A percentile compares a stretch with the other conserved stretches of the same genome.
phyloP scores from a whole-genome alignment of 2,329 filamentous ascomycete genomes.

The Exophiala calicioides region DNA sequence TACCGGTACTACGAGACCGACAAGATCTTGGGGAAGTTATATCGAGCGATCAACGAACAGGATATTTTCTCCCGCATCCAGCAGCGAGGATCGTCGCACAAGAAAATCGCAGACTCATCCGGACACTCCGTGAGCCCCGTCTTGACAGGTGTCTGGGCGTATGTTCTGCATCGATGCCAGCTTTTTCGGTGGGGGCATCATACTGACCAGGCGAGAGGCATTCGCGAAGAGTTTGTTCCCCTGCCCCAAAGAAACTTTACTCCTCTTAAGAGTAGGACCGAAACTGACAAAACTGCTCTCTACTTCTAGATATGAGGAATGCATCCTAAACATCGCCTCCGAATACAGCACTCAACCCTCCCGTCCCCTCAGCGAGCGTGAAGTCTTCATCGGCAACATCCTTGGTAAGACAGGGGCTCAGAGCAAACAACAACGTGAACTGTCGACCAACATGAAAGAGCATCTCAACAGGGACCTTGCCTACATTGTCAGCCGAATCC shows the following conservation, averaged over 20 bases:
- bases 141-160: conserved; percentile 32
- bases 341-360: conserved; percentile 44
- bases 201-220: conserved; percentile 22
- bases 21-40: conserved; percentile 70
- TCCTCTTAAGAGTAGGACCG: too few species aligned
- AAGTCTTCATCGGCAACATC: conserved; percentile 61
- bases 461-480: conserved; percentile 44
- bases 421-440: conserved; percentile 43
- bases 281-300: not conserved
- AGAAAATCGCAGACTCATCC: not conserved
- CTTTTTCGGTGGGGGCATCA: conserved; percentile 19
- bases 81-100: conserved; percentile 30
- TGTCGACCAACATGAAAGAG: conserved; percentile 46
- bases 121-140: conserved; percentile 10
- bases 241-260: too few species aligned
- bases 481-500: conserved; percentile 47
- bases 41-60: conserved; percentile 71
- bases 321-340: conserved; percentile 52
- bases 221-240: conserved; percentile 21
- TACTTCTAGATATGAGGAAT: conserved; percentile 54
- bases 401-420: conserved; percentile 51
- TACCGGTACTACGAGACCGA: conserved; percentile 65
- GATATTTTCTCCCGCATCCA: conserved; percentile 64
- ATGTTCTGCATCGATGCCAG: conserved; percentile 26
- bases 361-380: conserved; percentile 51